Base-by-base conservation (phyloP, 2,329 filamentous ascomycete species). In the Pleurostoma richardsiae region DNA sequence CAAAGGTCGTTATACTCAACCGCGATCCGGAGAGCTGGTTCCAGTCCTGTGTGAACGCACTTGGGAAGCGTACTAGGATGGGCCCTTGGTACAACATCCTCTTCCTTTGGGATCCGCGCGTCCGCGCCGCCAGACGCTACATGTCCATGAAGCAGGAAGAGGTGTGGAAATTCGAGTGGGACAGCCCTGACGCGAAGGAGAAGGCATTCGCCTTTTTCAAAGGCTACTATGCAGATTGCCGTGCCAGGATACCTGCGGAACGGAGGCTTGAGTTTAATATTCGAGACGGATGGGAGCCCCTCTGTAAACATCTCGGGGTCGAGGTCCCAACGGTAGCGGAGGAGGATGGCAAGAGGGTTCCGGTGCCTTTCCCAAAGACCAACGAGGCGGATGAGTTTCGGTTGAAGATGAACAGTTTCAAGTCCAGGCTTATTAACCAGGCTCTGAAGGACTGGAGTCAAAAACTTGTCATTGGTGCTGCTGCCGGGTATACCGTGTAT, bases 241-340 rank as follows among this genome's bases (percentile, higher is more conserved):
- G 41, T 29, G 41, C 41, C 11, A 8, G 41, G 41, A 43, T 43
- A 8, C 29, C 6, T 8, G 49, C 38, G 49, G 44, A 11, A 46
- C 58, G 45, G 33, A 50, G 62, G 29, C 58, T 67, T 41, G 58
- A 65, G 44, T 63, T 58, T 47, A 51, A 56, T 3, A 57, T 65
- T 30, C 56, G 61, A 26, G 60, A 67, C 29, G 62, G 62, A 41
- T 67, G 64, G 66, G 64, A 54, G 19, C 64, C 64, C 5, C 54
- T 69, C 26, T 69, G 66, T 51, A 42, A 57, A 38, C 68, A 69
- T 46, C 53, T 68, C 0, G 62, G 61, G 38, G 63, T 64, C 39
- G 49, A 58, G 0, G 54, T 67, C 0, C 67, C 65, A 6, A 53
- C 51, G 52, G 59, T 26, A 29, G 28, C 26, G 26, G 62, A 67